Conservation (phyloP, 1,139 yeast genomes). For the Yamadazyma oceani region DNA sequence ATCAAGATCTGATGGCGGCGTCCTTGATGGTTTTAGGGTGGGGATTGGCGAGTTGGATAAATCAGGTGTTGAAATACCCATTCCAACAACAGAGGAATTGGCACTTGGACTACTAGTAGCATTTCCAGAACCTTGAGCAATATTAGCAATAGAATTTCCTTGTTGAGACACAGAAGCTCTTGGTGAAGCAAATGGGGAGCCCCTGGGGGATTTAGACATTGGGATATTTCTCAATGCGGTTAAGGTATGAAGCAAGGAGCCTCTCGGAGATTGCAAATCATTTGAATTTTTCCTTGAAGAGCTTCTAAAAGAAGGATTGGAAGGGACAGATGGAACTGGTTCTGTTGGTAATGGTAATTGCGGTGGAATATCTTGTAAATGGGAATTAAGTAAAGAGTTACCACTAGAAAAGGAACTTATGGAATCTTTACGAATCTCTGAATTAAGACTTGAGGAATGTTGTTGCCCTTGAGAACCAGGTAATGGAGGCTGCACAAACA, state of each 20-base stretch:
- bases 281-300: conserved; percentile 39
- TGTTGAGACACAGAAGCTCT: conserved; percentile 43
- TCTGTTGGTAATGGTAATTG: conserved; percentile 55
- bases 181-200: conserved; percentile 49
- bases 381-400: conserved; percentile 31
- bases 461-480: background rate
- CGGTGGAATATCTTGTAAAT: conserved; percentile 51
- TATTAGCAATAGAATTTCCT: conserved; percentile 13
- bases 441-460: conserved; percentile 1
- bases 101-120: background rate
- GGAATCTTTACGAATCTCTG: conserved; percentile 26
- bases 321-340: conserved; percentile 48
- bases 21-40: conserved; percentile 16
- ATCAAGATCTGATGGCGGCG: background rate
- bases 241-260: conserved; percentile 44
- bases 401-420: conserved; percentile 28
- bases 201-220: conserved; percentile 36
- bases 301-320: conserved; percentile 34
- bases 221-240: conserved; percentile 45
- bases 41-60: conserved; percentile 22
- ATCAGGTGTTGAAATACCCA: conserved; percentile 16
- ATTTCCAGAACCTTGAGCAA: background rate
- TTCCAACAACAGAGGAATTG: conserved; percentile 3
- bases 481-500: background rate
- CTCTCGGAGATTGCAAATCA: conserved; percentile 43